phyloP scores from a whole-genome alignment of 768 basidiomycete genomes.

The Hygrophorus russula region DNA sequence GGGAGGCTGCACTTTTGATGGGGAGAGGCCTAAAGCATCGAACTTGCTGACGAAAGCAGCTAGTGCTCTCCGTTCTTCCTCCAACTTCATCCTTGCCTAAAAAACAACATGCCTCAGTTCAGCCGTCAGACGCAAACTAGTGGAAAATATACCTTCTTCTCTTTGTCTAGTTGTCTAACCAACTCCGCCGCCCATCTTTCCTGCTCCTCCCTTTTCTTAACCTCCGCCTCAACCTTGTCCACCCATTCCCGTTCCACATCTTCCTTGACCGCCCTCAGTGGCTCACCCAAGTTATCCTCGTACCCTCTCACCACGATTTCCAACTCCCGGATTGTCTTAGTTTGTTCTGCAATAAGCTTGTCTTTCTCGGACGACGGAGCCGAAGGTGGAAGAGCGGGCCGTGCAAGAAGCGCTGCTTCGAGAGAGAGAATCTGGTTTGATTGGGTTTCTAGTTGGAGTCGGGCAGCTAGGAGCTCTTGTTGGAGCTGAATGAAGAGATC shows the following conservation, averaged over 20 bases:
- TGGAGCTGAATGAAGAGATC: slow-evolving; percentile 42
- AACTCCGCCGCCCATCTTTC: slow-evolving; percentile 67
- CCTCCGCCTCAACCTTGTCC: slow-evolving; percentile 47
- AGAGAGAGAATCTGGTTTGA: slow-evolving; percentile 75
- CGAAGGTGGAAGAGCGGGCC: slow-evolving; percentile 53
- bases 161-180: slow-evolving; percentile 66
- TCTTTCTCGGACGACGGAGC: slow-evolving; percentile 70
- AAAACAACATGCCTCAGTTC: not conserved
- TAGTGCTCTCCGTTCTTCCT: slow-evolving; percentile 69
- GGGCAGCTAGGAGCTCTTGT: slow-evolving; percentile 75
- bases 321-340: slow-evolving; percentile 65
- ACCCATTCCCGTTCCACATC: slow-evolving; percentile 71
- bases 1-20: slow-evolving; percentile 33
- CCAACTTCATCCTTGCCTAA: slow-evolving; percentile 50
- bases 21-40: slow-evolving; percentile 44
- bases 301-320: slow-evolving; percentile 62
- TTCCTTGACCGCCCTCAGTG: slow-evolving; percentile 51
- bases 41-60: slow-evolving; percentile 76
- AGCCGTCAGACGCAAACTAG: not conserved
- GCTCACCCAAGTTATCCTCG: slow-evolving; percentile 64
- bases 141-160: slow-evolving; percentile 44
- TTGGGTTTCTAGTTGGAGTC: slow-evolving; percentile 71
- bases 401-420: slow-evolving; percentile 62
- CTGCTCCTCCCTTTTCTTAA: slow-evolving; percentile 50
- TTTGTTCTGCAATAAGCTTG: slow-evolving; percentile 59